Evolutionary conservation across 1,284 basidiomycete genomes (phyloP).

Genomic region (Ceratobasidium sp.): DNA sequence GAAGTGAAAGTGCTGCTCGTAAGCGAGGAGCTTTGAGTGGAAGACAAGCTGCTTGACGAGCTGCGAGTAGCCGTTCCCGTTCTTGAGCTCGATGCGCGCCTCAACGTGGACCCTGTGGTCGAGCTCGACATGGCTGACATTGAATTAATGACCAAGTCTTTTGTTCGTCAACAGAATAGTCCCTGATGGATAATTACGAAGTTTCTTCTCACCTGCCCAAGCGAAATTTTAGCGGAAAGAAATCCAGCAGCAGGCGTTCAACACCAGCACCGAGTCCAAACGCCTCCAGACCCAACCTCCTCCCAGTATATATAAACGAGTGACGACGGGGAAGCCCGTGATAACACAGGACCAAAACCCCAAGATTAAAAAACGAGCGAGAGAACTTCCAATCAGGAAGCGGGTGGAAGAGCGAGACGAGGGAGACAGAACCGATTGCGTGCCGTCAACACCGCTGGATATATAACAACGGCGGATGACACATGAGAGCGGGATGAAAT

Average conservation of each 20-base stretch:
- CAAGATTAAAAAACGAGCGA: too few relatives aligned
- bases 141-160: background rate
- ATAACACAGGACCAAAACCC: background rate
- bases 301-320: background rate
- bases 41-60: background rate
- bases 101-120: background rate
- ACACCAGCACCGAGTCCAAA: background rate
- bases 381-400: background rate
- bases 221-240: background rate
- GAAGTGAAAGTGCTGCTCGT: too few relatives aligned
- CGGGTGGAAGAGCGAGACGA: background rate
- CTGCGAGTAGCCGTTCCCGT: background rate
- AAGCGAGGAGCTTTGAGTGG: background rate
- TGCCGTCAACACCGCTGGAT: background rate
- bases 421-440: background rate
- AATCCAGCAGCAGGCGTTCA: background rate
- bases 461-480: background rate
- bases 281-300: background rate
- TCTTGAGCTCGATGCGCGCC: background rate
- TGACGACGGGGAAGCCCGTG: background rate
- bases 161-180: background rate
- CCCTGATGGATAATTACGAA: background rate
- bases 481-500: conserved; percentile 3
- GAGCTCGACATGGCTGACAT: conserved; percentile 18
- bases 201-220: background rate